phyloP scores from a whole-genome alignment of 2,329 filamentous ascomycete genomes.

The Xylaria sp. region DNA sequence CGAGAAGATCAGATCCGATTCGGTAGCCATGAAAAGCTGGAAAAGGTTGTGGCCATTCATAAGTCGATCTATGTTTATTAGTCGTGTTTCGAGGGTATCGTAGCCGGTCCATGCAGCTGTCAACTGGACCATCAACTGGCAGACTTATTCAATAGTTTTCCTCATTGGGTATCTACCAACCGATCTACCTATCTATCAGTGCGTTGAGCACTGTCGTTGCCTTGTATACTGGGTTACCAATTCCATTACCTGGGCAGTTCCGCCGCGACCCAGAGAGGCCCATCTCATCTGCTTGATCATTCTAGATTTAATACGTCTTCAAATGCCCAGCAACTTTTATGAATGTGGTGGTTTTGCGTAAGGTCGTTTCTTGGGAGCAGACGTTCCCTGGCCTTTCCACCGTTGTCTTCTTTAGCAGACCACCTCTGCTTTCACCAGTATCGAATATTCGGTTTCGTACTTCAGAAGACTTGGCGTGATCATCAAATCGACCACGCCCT shows the following conservation, averaged over 20 bases:
- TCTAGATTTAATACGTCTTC: neutral
- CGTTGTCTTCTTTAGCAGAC: constrained; percentile 39
- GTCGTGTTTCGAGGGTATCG: neutral
- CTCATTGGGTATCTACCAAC: neutral
- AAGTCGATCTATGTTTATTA: neutral
- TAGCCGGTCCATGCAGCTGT: constrained; percentile 17
- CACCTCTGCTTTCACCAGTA: constrained; percentile 47
- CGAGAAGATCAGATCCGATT: constrained; percentile 61
- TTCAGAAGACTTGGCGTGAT: constrained; percentile 46
- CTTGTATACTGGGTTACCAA: too few relatives aligned
- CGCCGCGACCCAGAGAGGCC: neutral
- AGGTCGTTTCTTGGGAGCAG: neutral
- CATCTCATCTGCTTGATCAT: neutral
- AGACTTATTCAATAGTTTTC: neutral
- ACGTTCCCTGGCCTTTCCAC: neutral
- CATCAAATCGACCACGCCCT: constrained; percentile 46
- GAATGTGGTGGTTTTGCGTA: neutral
- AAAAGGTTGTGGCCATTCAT: neutral
- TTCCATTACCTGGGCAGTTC: neutral
- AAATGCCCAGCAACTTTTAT: neutral
- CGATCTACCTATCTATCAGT: neutral
- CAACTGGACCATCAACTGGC: constrained; percentile 7
- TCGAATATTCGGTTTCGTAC: constrained; percentile 41
- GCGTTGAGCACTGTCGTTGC: neutral
- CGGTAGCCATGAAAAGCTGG: constrained; percentile 39